phyloP scores from a whole-genome alignment of 164 flowering plant genomes.

The Houttuynia cordata region DNA sequence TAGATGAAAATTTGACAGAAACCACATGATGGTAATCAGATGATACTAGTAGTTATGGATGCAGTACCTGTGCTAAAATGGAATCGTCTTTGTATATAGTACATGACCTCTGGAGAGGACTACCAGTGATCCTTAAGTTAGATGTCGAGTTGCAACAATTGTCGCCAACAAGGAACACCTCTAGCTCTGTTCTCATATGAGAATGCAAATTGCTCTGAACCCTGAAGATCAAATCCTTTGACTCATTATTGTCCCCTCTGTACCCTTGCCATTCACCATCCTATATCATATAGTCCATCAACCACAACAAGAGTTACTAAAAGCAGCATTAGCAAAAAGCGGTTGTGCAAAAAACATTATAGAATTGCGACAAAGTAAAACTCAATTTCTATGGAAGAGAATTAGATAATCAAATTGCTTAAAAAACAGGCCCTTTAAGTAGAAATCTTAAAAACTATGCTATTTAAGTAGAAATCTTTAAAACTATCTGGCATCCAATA shows the following conservation, averaged over 20 bases:
- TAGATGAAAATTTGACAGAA: background rate
- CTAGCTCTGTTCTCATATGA: conserved; percentile 30
- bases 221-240: conserved; percentile 32
- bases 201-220: conserved; percentile 23
- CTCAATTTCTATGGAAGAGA: too few relatives aligned
- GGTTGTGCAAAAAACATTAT: too few relatives aligned
- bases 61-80: conserved; percentile 59
- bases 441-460: too few relatives aligned
- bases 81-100: conserved; percentile 45
- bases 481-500: too few relatives aligned
- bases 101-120: conserved; percentile 53
- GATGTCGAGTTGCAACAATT: conserved; percentile 12
- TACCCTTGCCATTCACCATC: conserved; percentile 47
- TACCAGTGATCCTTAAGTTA: conserved; percentile 39
- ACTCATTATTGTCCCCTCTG: conserved; percentile 21
- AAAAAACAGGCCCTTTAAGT: too few relatives aligned
- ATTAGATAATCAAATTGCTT: too few relatives aligned
- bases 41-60: background rate
- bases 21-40: background rate
- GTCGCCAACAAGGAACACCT: conserved; percentile 27
- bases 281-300: conserved; percentile 9
- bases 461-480: too few relatives aligned
- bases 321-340: too few relatives aligned
- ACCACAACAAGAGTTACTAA: background rate
- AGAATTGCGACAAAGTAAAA: too few relatives aligned